A percentile compares a stretch with the other conserved stretches of the same genome.
phyloP scores from a whole-genome alignment of 1,284 basidiomycete genomes.

The Trichosporon sp. region DNA sequence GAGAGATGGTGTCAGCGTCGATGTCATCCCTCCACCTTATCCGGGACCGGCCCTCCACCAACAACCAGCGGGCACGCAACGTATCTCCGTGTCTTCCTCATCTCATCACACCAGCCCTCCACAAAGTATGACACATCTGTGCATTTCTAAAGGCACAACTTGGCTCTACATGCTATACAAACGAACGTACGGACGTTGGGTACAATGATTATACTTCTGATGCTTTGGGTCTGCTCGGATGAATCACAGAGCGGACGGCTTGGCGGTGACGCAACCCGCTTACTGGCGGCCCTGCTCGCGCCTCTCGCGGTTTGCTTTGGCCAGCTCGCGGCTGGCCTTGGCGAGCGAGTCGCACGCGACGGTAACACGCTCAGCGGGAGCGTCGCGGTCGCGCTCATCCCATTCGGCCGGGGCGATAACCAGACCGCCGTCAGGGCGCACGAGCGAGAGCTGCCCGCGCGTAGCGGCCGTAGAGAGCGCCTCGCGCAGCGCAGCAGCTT shows the following conservation, averaged over 20 bases:
- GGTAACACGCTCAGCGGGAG: conserved; percentile 22
- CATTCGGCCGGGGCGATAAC: conserved; percentile 29
- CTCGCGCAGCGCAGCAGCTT: conserved; percentile 38
- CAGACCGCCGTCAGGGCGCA: conserved; percentile 34
- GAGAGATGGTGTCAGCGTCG: not conserved
- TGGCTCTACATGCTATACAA: conserved; percentile 17
- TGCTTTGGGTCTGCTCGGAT: not conserved
- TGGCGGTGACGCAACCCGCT: no score
- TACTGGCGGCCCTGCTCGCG: conserved; percentile 12
- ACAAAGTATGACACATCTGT: not conserved
- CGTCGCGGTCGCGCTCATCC: conserved; percentile 26
- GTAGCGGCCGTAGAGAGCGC: conserved; percentile 32
- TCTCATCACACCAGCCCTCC: no score
- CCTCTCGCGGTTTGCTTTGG: conserved; percentile 8
- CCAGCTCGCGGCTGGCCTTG: conserved; percentile 29
- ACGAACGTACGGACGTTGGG: not conserved
- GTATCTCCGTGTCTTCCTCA: not conserved
- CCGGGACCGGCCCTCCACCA: not conserved
- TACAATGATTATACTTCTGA: conserved; percentile 15
- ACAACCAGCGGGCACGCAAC: not conserved
- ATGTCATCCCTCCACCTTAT: conserved; percentile 16
- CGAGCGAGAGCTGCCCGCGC: conserved; percentile 27
- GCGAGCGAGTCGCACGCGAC: conserved; percentile 35
- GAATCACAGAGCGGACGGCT: no score
- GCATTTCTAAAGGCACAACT: conserved; percentile 13